Evolutionary conservation across 306 rosid genomes (phyloP).

Genomic region (Prunus mira): DNA sequence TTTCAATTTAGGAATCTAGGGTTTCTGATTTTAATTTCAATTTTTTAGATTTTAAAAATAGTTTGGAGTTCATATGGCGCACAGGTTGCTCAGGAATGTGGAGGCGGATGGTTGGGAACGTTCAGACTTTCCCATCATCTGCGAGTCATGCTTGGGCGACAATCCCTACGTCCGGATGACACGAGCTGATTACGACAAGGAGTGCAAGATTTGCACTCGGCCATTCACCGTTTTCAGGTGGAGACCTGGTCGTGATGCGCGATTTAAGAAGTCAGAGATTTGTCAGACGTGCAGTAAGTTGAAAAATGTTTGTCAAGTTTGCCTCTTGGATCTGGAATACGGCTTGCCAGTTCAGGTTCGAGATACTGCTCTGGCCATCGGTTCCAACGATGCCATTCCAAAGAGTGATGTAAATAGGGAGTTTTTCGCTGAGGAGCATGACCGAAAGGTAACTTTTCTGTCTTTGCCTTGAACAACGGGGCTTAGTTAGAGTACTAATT

Average conservation of each 20-base stretch:
- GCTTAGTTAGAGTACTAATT: background rate
- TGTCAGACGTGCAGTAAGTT: slow-evolving; percentile 92
- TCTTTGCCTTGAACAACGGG: background rate
- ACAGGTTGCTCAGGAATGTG: slow-evolving; percentile 37
- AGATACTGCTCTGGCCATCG: slow-evolving; percentile 73
- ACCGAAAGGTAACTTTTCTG: slow-evolving; percentile 58
- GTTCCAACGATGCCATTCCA: slow-evolving; percentile 79
- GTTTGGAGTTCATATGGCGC: slow-evolving; percentile 24
- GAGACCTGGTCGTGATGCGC: slow-evolving; percentile 91
- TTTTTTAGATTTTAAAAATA: too few relatives aligned
- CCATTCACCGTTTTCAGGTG: slow-evolving; percentile 93
- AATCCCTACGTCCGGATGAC: slow-evolving; percentile 49
- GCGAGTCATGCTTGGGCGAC: slow-evolving; percentile 48
- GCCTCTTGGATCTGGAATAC: slow-evolving; percentile 86
- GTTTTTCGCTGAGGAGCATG: slow-evolving; percentile 92
- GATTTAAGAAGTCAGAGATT: slow-evolving; percentile 80
- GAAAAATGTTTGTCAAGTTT: slow-evolving; percentile 89
- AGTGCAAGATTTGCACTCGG: slow-evolving; percentile 92
- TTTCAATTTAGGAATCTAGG: too few relatives aligned
- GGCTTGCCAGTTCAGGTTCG: slow-evolving; percentile 91
- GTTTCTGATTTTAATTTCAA: too few relatives aligned
- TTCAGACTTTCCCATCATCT: slow-evolving; percentile 45
- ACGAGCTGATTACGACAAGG: slow-evolving; percentile 69
- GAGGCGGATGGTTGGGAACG: slow-evolving; percentile 54
- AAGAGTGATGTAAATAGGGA: slow-evolving; percentile 91